These are phyloP conservation scores for Syzygium oleosum DNA, from an alignment of 345 rosid genomes.

Conservation along the genomic window DNA sequence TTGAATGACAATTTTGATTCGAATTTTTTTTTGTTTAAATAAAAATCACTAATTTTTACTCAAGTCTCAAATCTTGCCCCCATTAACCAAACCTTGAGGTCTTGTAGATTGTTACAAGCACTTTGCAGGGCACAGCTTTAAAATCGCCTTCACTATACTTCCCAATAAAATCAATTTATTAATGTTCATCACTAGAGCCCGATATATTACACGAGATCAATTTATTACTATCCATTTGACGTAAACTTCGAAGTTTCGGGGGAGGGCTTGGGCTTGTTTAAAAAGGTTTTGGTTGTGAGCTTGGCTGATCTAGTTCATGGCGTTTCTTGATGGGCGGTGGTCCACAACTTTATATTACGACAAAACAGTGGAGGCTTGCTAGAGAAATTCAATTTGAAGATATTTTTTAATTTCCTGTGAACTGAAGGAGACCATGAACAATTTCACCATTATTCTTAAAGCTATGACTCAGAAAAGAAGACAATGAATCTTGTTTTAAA, in stretches of 20 bases:
- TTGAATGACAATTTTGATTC: no score
- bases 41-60: no score
- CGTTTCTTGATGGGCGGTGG: not conserved
- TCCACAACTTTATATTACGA: not conserved
- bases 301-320: not conserved
- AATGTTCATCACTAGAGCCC: not conserved
- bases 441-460: no score
- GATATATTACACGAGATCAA: not conserved
- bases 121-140: no score
- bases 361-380: not conserved
- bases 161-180: not conserved
- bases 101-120: no score
- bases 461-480: not conserved
- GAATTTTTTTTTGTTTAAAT: no score
- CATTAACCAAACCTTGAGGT: no score
- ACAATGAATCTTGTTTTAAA: not conserved
- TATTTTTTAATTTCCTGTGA: not conserved
- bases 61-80: no score
- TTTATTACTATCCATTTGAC: not conserved
- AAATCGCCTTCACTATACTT: not conserved
- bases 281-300: not conserved
- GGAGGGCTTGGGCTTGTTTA: no score
- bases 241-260: not conserved
- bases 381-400: not conserved
- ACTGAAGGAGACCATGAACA: not conserved